Percentiles rank a stretch among this genome's conserved stretches.
phyloP scores from a whole-genome alignment of 108 stramenopile species.

The Discostella stelligeroides region DNA sequence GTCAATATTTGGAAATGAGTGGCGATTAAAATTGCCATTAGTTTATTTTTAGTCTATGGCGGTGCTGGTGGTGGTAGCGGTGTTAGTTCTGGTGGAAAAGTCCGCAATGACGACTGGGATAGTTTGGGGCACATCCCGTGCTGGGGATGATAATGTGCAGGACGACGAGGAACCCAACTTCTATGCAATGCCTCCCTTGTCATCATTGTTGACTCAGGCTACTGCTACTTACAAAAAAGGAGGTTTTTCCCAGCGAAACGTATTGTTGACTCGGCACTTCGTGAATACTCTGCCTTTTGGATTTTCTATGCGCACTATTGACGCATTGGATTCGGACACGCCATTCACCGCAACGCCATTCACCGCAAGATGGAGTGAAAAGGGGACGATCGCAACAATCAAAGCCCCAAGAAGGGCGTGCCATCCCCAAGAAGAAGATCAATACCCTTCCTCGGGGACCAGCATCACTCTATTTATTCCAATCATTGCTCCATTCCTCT shows the following conservation, averaged over 20 bases:
- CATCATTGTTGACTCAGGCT: too few relatives aligned
- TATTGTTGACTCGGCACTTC: constrained; percentile 22
- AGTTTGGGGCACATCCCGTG: too few relatives aligned
- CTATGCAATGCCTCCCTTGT: constrained; percentile 13
- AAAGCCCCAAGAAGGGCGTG: too few relatives aligned
- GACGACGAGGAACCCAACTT: neutral
- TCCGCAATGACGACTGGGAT: too few relatives aligned
- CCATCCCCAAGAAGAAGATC: neutral
- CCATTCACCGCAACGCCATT: too few relatives aligned
- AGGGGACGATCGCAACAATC: neutral
- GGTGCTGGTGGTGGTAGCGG: constrained; percentile 40
- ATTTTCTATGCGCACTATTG: constrained; percentile 26
- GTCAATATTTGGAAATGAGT: too few relatives aligned
- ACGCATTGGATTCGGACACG: too few relatives aligned
- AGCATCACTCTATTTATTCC: constrained; percentile 34
- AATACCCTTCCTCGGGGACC: neutral
- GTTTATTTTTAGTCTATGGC: constrained; percentile 67
- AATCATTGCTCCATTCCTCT: constrained; percentile 37
- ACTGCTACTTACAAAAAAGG: neutral
- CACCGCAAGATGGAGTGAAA: constrained; percentile 2
- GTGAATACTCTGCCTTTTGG: constrained; percentile 28
- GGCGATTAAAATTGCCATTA: constrained; percentile 66
- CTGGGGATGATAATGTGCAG: neutral
- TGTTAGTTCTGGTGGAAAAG: neutral
- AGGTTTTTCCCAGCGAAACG: constrained; percentile 9